Evolutionary conservation across 148 eudicot genomes (phyloP).

Genomic region (Heliosperma pusillum): DNA sequence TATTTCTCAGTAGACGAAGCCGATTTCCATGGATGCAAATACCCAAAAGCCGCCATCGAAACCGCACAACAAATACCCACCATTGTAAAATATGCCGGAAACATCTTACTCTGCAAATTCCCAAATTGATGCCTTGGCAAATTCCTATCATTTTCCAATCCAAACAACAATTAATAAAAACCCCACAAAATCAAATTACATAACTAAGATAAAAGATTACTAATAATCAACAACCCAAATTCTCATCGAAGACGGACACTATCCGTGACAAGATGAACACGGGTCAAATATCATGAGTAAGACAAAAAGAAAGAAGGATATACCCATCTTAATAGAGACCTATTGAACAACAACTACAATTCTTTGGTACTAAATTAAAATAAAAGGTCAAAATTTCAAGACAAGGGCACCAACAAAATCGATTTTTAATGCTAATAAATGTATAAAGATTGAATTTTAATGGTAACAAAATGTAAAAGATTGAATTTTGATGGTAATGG

Average conservation of each 20-base stretch:
- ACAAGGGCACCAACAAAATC: neutral
- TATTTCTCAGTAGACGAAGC: slow-evolving; percentile 63
- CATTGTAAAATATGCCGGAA: slow-evolving; percentile 86
- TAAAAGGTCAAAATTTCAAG: neutral
- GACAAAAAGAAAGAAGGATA: no score
- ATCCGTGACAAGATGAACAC: no score
- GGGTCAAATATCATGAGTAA: no score
- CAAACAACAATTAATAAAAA: neutral
- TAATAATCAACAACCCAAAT: no score
- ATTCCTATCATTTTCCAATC: slow-evolving; percentile 40
- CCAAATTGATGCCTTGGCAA: slow-evolving; percentile 97
- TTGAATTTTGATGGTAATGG: neutral
- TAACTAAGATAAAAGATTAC: neutral
- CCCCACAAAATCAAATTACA: neutral
- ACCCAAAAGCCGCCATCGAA: slow-evolving; percentile 71
- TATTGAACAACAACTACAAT: no score
- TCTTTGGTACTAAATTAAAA: no score
- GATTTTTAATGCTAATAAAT: neutral
- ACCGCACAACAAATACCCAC: slow-evolving; percentile 84
- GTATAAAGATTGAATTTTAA: neutral
- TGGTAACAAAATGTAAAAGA: neutral
- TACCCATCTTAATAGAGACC: no score
- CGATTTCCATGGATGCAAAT: slow-evolving; percentile 91
- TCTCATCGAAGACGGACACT: no score
- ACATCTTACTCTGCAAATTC: slow-evolving; percentile 97